These are phyloP conservation scores for Phytophthora lateralis DNA, from an alignment of 352 stramenopile species.

Conservation along the genomic window DNA sequence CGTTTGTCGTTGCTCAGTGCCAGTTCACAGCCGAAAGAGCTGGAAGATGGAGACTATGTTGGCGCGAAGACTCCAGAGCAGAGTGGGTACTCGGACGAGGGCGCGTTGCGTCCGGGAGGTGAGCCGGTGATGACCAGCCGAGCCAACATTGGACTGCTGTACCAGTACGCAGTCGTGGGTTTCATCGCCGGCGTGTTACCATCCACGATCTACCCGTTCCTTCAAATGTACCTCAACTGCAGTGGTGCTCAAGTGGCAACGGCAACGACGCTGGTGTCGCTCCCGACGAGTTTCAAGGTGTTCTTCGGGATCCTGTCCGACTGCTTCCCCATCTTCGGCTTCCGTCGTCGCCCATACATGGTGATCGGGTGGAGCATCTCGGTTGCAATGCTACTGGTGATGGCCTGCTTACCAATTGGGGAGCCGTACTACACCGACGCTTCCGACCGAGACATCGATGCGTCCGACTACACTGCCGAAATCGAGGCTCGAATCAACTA, in stretches of 20 bases:
- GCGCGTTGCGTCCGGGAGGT: slow-evolving; percentile 45
- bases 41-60: slow-evolving; percentile 30
- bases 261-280: slow-evolving; percentile 40
- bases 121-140: slow-evolving; percentile 35
- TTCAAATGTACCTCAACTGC: slow-evolving; percentile 52
- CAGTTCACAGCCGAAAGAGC: slow-evolving; percentile 23
- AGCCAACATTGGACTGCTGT: slow-evolving; percentile 40
- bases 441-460: slow-evolving; percentile 31
- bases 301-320: slow-evolving; percentile 65
- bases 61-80: slow-evolving; percentile 36
- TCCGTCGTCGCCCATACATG: slow-evolving; percentile 59
- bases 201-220: slow-evolving; percentile 43
- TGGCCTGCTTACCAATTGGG: slow-evolving; percentile 44
- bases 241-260: slow-evolving; percentile 43
- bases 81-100: slow-evolving; percentile 34
- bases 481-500: slow-evolving; percentile 43
- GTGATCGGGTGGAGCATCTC: slow-evolving; percentile 54
- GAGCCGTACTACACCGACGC: slow-evolving; percentile 50
- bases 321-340: slow-evolving; percentile 58
- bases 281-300: slow-evolving; percentile 62
- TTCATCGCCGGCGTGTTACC: slow-evolving; percentile 46
- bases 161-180: slow-evolving; percentile 49
- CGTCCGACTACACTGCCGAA: slow-evolving; percentile 33
- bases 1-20: slow-evolving; percentile 34
- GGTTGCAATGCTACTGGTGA: slow-evolving; percentile 47